phyloP scores from a whole-genome alignment of 805 yeast species.

The Scheffersomyces amazonensis region DNA sequence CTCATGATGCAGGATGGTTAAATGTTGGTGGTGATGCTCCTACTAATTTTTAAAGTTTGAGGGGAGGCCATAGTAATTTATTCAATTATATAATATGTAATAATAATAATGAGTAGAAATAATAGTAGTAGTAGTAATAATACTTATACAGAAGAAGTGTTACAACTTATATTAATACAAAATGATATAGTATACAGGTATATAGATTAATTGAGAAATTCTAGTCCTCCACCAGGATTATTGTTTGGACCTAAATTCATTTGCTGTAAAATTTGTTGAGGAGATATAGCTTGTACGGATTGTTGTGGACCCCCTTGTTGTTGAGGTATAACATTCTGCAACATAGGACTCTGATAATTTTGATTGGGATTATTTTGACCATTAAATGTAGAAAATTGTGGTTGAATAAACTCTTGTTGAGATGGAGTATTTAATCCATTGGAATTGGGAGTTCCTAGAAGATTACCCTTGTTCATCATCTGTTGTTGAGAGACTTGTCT shows the following conservation, averaged over 20 bases:
- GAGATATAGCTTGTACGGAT: constrained; percentile 24
- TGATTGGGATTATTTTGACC: background rate
- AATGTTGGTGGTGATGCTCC: constrained; percentile 16
- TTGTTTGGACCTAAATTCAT: constrained; percentile 4
- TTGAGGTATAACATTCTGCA: background rate
- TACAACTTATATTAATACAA: too few species aligned
- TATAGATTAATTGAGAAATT: constrained; percentile 2
- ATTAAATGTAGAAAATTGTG: background rate
- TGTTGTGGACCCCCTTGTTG: background rate
- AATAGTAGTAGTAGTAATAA: too few species aligned
- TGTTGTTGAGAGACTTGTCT: constrained; percentile 1
- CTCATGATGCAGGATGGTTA: constrained; percentile 76
- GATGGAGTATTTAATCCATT: background rate
- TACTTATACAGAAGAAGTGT: too few species aligned
- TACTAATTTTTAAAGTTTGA: too few species aligned
- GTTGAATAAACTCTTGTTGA: background rate
- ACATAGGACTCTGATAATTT: background rate
- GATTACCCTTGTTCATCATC: background rate
- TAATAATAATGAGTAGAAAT: too few species aligned
- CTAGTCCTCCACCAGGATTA: constrained; percentile 1
- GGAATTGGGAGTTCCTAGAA: background rate
- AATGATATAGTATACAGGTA: constrained; percentile 1
- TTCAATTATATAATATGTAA: too few species aligned
- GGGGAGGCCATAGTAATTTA: too few species aligned
- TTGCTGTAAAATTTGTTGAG: constrained; percentile 38